Evolutionary conservation across 495 filamentous ascomycete genomes (phyloP), one percentile per base, ranked within the genome.

Genomic region (Annulohypoxylon bovei): DNA sequence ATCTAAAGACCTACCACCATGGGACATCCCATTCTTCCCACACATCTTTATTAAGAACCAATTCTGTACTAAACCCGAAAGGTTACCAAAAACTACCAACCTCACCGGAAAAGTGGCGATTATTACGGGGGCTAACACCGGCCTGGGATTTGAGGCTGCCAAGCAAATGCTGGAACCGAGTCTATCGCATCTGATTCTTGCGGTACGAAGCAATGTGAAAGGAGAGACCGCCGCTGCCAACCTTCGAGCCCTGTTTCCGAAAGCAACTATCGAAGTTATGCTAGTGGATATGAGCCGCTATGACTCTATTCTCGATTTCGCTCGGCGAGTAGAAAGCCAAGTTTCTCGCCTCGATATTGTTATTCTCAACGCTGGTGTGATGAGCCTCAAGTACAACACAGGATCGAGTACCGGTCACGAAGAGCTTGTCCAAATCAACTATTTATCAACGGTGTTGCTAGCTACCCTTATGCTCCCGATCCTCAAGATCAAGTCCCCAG

Each of bases 351-450:
- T 89, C 2, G 83, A 89, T 62, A 79, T 85, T 7, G 82, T 76
- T 12, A 78, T 88, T 22, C 81, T 88, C 40, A 89, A 89, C 69
- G 85, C 85, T 7, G 87, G 85, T 4, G 4, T 84, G 7, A 32
- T 30, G n/a, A 76, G 76, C 16, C 16, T 76, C 2, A 70, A 65
- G 6, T 84, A 81, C 55, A 59, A 70, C 4, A 69, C 53, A 0
- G 73, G 73, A 12, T 40, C 68, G 0, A 62, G 37, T 4, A 87
- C 85, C 5, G 83, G 83, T 6, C 84, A 88, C 70, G 85, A 87
- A 46, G 68, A 77, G 57, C 71, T 25, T 6, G n/a, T 85, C 14
- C 83, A 85, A 65, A 72, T 83, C 44, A 85, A 86, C 67, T 83
- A 81, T 66, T 75, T 88, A 8, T 83, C 81, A 6, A 88, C 82